Conservation (phyloP, 2,329 filamentous ascomycete genomes). For the Aspergillus tanneri region DNA sequence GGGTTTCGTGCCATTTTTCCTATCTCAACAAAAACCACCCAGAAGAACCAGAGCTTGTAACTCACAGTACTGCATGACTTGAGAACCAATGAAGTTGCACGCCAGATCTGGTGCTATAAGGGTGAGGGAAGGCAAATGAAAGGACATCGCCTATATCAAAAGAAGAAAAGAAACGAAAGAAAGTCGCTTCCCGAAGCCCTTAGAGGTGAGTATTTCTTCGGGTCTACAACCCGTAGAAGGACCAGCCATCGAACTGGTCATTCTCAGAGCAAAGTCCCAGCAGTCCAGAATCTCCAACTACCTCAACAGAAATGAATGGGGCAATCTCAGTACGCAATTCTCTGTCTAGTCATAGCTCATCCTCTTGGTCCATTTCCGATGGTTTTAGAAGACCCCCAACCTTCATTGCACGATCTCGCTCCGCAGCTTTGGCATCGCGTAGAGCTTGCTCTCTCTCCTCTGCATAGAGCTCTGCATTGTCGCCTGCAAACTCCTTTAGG, state of each 20-base stretch:
- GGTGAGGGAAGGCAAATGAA: background rate
- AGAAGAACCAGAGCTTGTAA: no score
- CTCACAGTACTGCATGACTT: no score
- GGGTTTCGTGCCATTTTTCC: no score
- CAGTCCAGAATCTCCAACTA: slow-evolving; percentile 19
- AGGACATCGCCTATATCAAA: background rate
- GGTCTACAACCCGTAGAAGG: slow-evolving; percentile 60
- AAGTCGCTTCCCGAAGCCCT: slow-evolving; percentile 8
- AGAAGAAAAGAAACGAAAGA: background rate
- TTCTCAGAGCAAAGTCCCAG: slow-evolving; percentile 20
- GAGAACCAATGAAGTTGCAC: no score
- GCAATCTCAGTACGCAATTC: slow-evolving; percentile 63
- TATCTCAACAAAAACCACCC: no score
- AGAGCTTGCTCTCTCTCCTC: slow-evolving; percentile 94
- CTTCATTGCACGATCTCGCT: slow-evolving; percentile 89
- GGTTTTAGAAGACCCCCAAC: slow-evolving; percentile 95
- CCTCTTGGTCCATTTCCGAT: slow-evolving; percentile 85
- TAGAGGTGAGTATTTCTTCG: slow-evolving; percentile 6
- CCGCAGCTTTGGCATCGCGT: slow-evolving; percentile 78
- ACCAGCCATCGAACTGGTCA: slow-evolving; percentile 61
- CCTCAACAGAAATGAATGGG: slow-evolving; percentile 40
- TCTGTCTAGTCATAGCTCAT: slow-evolving; percentile 76
- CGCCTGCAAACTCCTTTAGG: slow-evolving; percentile 92
- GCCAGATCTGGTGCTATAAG: no score
- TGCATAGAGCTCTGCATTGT: slow-evolving; percentile 89